phyloP scores from a whole-genome alignment of 2,329 filamentous ascomycete species.

The Fusarium sp. region DNA sequence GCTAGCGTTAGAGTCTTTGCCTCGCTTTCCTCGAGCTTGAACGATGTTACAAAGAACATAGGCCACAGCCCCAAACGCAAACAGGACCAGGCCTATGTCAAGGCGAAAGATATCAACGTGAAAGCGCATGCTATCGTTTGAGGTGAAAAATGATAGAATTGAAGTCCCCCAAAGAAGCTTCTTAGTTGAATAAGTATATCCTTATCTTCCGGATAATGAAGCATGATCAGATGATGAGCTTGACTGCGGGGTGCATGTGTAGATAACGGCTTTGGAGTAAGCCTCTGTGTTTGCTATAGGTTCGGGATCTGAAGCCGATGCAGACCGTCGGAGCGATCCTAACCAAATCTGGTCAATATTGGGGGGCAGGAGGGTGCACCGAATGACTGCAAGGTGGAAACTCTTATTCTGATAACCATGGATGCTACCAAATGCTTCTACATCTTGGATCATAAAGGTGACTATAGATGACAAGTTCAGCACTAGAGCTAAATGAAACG shows the following conservation, averaged over 20 bases:
- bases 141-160: too few species aligned
- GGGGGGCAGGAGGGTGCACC: neutral
- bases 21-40: too few species aligned
- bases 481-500: too few species aligned
- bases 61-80: neutral
- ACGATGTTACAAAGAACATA: too few species aligned
- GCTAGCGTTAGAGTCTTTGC: too few species aligned
- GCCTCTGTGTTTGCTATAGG: neutral
- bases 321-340: neutral
- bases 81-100: neutral
- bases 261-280: neutral
- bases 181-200: too few species aligned
- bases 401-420: neutral
- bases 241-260: neutral
- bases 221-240: neutral
- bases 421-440: neutral
- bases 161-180: too few species aligned
- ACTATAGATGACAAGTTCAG: too few species aligned
- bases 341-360: neutral
- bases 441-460: neutral
- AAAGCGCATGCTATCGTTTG: too few species aligned
- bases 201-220: neutral
- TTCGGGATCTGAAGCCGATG: neutral
- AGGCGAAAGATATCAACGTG: neutral
- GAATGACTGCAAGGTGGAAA: neutral